A percentile compares a stretch with the other conserved stretches of the same genome.
phyloP scores from a whole-genome alignment of 2,329 filamentous ascomycete genomes.

The Lachnum nothofagi region DNA sequence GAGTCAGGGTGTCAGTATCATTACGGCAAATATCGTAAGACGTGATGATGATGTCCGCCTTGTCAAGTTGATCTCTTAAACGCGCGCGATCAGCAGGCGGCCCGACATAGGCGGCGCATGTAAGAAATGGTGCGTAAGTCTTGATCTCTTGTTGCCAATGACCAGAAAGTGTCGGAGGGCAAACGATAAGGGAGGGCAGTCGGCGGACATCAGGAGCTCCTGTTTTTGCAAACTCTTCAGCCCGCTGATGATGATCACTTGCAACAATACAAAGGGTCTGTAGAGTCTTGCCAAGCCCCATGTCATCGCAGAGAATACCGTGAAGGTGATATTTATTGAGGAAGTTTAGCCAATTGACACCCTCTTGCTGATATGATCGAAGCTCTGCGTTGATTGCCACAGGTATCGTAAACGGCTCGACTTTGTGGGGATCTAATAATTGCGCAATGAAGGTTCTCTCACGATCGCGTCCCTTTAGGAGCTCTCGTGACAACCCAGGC shows the following conservation, averaged over 20 bases:
- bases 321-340: conserved; percentile 97
- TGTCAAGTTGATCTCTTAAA: conserved; percentile 62
- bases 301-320: conserved; percentile 96
- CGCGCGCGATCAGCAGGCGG: conserved; percentile 74
- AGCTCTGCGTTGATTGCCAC: conserved; percentile 96
- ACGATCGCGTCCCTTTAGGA: conserved; percentile 84
- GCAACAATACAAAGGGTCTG: conserved; percentile 98
- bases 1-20: conserved; percentile 76
- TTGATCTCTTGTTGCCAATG: conserved; percentile 99
- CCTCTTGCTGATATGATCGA: conserved; percentile 95
- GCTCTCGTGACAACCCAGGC: conserved; percentile 80
- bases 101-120: conserved; percentile 84
- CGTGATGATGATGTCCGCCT: conserved; percentile 90
- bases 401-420: conserved; percentile 87
- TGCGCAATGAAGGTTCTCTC: conserved; percentile 96
- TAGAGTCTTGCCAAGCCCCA: conserved; percentile 96
- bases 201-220: conserved; percentile 70
- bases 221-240: conserved; percentile 83
- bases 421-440: conserved; percentile 93
- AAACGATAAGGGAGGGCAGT: conserved; percentile 89
- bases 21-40: conserved; percentile 98
- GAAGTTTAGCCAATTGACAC: conserved; percentile 97
- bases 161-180: conserved; percentile 89
- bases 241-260: conserved; percentile 90
- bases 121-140: conserved; percentile 90